Conservation (phyloP, 345 rosid genomes). For the Populus simonii region DNA sequence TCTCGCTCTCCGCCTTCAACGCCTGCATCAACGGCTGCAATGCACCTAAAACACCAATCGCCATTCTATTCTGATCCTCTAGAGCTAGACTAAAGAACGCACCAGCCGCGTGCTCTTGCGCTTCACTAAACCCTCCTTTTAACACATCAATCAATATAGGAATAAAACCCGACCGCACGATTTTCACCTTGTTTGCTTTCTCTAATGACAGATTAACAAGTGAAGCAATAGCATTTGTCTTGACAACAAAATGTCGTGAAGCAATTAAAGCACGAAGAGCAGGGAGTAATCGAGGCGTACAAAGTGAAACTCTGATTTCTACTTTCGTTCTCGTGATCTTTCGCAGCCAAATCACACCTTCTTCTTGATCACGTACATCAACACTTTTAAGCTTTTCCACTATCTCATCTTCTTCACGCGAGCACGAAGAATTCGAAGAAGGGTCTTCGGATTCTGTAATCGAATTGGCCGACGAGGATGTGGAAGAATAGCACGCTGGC, state of each 20-base stretch:
- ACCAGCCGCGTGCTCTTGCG: constrained; percentile 36
- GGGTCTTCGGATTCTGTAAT: constrained; percentile 21
- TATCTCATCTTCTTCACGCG: constrained; percentile 24
- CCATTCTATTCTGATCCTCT: constrained; percentile 37
- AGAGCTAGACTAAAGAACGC: constrained; percentile 29
- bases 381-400: constrained; percentile 21
- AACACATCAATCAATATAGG: constrained; percentile 28
- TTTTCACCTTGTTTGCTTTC: constrained; percentile 25
- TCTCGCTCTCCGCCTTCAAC: constrained; percentile 28
- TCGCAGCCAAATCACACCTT: constrained; percentile 18
- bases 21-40: constrained; percentile 32
- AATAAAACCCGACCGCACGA: constrained; percentile 33
- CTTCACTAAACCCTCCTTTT: constrained; percentile 20
- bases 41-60: constrained; percentile 32
- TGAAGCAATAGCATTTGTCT: constrained; percentile 27
- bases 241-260: constrained; percentile 19
- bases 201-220: constrained; percentile 30
- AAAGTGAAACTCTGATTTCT: constrained; percentile 17
- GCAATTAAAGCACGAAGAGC: constrained; percentile 13
- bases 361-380: constrained; percentile 26
- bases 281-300: constrained; percentile 14
- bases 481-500: constrained; percentile 53
- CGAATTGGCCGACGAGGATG: constrained; percentile 15
- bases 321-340: constrained; percentile 21
- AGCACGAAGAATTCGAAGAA: background rate